phyloP scores from a whole-genome alignment of 192 early-diverging fungal genomes.

The Dissophora ornata region DNA sequence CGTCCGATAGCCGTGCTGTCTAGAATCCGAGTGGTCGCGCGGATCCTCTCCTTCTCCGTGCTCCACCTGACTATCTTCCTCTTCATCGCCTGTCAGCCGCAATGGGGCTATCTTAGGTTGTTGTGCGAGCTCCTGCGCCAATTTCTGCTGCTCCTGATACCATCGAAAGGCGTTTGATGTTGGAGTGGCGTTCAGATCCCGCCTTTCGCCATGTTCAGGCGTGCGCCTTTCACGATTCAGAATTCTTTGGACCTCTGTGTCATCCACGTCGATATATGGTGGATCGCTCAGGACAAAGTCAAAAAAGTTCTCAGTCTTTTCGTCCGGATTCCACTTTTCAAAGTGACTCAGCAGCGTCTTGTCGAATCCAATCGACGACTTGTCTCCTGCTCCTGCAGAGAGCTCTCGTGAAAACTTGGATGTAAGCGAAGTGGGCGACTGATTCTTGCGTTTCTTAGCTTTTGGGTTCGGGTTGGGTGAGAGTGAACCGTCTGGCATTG shows the following conservation, averaged over 20 bases:
- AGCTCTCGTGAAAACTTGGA: background rate
- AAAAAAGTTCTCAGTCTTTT: conserved; percentile 24
- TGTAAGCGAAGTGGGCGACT: background rate
- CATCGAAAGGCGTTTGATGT: conserved; percentile 43
- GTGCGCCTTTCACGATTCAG: background rate
- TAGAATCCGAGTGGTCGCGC: background rate
- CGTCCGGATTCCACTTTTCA: conserved; percentile 32
- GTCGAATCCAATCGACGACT: conserved; percentile 18
- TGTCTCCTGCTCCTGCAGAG: background rate
- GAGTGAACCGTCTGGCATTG: background rate
- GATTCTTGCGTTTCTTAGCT: conserved; percentile 29
- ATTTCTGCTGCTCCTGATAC: conserved; percentile 35
- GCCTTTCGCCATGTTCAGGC: background rate
- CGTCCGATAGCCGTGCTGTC: background rate
- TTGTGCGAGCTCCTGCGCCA: conserved; percentile 27
- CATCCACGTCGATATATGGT: conserved; percentile 31
- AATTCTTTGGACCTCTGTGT: conserved; percentile 21
- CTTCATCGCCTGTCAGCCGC: conserved; percentile 1
- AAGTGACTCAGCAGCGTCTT: conserved; percentile 35
- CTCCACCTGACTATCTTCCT: background rate
- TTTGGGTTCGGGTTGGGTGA: conserved; percentile 7
- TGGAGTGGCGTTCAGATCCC: conserved; percentile 18
- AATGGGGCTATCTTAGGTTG: conserved; percentile 28
- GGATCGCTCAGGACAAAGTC: conserved; percentile 51
- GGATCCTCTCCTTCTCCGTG: background rate